phyloP scores from a whole-genome alignment of 495 filamentous ascomycete genomes.

The Beverwykella pulmonaria region DNA sequence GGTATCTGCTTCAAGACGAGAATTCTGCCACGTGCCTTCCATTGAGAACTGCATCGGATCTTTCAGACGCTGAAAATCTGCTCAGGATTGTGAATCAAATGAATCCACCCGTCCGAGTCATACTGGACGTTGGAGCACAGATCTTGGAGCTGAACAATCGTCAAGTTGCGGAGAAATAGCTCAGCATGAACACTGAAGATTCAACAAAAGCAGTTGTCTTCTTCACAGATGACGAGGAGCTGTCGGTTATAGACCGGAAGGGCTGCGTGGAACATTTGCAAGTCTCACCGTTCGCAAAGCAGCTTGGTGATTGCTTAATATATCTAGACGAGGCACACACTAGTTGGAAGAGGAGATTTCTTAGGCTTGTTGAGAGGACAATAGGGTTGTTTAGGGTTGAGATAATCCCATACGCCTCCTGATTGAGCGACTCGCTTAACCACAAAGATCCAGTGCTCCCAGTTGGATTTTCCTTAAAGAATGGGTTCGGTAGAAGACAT shows the following conservation, averaged over 20 bases:
- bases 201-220: constrained; percentile 52
- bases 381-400: too few species aligned
- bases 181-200: constrained; percentile 33
- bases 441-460: too few species aligned
- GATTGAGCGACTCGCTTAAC: too few species aligned
- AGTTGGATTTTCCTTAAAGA: too few species aligned
- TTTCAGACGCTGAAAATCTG: constrained; percentile 46
- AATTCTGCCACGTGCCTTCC: constrained; percentile 46
- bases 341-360: too few species aligned
- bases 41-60: neutral
- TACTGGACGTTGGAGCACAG: constrained; percentile 76
- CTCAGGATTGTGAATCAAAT: constrained; percentile 51
- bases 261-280: constrained; percentile 55
- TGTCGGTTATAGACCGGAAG: constrained; percentile 52
- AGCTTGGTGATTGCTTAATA: constrained; percentile 65
- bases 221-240: constrained; percentile 52
- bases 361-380: too few species aligned
- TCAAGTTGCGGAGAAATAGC: constrained; percentile 57
- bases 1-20: constrained; percentile 58
- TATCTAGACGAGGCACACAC: constrained; percentile 80
- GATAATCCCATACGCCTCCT: too few species aligned
- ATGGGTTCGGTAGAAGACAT: too few species aligned
- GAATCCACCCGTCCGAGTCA: constrained; percentile 52
- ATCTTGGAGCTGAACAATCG: constrained; percentile 65
- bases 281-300: constrained; percentile 61